Conservation (phyloP, 306 rosid species). For the Pterocarpus macrocarpus region DNA sequence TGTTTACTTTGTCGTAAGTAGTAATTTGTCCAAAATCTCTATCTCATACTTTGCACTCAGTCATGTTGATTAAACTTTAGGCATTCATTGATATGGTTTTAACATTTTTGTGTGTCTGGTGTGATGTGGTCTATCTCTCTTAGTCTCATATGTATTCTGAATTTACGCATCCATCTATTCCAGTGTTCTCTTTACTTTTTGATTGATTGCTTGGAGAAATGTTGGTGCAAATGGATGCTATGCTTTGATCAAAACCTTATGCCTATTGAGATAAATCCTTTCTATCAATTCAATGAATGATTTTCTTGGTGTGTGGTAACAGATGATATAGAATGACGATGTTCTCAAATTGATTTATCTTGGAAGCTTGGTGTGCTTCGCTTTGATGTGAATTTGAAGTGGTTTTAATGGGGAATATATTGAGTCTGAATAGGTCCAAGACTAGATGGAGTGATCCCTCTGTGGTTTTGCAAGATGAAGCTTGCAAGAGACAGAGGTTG, state of each 20-base stretch:
- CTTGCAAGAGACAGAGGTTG: constrained; percentile 48
- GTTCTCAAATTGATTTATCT: constrained; percentile 31
- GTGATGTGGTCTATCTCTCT: constrained; percentile 15
- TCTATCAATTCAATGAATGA: neutral
- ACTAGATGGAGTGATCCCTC: constrained; percentile 15
- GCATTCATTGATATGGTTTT: constrained; percentile 16
- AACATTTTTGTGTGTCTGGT: neutral
- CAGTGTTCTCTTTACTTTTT: constrained; percentile 23
- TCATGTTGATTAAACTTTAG: constrained; percentile 9
- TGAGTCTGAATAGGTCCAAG: constrained; percentile 32
- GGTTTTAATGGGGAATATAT: constrained; percentile 48
- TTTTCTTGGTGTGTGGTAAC: constrained; percentile 29
- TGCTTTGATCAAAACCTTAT: constrained; percentile 6
- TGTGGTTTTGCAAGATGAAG: constrained; percentile 40
- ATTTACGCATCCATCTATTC: constrained; percentile 3
- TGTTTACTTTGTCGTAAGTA: neutral
- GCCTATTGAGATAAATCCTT: neutral
- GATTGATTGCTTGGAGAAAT: constrained; percentile 9
- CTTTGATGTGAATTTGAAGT: constrained; percentile 29
- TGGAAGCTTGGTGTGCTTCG: constrained; percentile 35
- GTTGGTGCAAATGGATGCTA: constrained; percentile 13
- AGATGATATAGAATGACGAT: constrained; percentile 29
- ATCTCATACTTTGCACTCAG: constrained; percentile 2
- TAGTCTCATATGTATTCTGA: neutral
- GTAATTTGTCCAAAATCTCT: neutral